Evolutionary conservation across 1,284 basidiomycete species (phyloP).

Genomic region (Somion occarium): DNA sequence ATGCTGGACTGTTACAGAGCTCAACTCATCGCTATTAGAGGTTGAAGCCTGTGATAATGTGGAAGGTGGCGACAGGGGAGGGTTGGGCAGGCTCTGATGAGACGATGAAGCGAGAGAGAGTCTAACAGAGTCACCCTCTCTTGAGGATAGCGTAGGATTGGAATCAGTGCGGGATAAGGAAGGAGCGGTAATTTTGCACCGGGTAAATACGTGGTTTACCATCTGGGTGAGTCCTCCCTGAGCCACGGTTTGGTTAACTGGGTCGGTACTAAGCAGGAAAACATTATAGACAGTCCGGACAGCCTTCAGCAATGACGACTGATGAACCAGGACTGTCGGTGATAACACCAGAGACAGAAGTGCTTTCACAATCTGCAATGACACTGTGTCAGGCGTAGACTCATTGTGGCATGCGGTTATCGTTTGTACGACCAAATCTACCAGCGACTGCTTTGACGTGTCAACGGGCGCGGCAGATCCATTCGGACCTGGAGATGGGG

Average conservation of each 20-base stretch:
- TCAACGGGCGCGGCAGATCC: slow-evolving; percentile 44
- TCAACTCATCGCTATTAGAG: slow-evolving; percentile 7
- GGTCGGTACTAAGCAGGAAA: slow-evolving; percentile 84
- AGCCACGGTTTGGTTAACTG: slow-evolving; percentile 93
- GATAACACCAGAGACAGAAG: slow-evolving; percentile 86
- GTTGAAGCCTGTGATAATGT: slow-evolving; percentile 7
- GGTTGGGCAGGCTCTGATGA: slow-evolving; percentile 22
- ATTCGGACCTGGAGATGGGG: slow-evolving; percentile 58
- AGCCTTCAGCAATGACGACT: slow-evolving; percentile 90
- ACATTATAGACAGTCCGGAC: slow-evolving; percentile 97
- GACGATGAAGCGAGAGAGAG: slow-evolving; percentile 25
- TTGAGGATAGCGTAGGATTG: slow-evolving; percentile 18
- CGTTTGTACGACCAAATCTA: slow-evolving; percentile 89
- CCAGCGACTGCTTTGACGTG: slow-evolving; percentile 62
- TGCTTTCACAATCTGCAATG: slow-evolving; percentile 93
- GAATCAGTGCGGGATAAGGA: slow-evolving; percentile 21
- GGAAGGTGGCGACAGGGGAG: slow-evolving; percentile 17
- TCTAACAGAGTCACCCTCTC: slow-evolving; percentile 17
- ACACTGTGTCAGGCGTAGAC: slow-evolving; percentile 82
- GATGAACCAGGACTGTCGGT: slow-evolving; percentile 83
- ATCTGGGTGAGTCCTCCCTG: slow-evolving; percentile 96
- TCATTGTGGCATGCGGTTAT: slow-evolving; percentile 92
- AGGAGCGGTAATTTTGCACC: slow-evolving; percentile 44
- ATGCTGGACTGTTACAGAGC: neutral
- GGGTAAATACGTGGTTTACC: slow-evolving; percentile 91